phyloP scores from a whole-genome alignment of 805 yeast species.

The Kazachstania martiniae region DNA sequence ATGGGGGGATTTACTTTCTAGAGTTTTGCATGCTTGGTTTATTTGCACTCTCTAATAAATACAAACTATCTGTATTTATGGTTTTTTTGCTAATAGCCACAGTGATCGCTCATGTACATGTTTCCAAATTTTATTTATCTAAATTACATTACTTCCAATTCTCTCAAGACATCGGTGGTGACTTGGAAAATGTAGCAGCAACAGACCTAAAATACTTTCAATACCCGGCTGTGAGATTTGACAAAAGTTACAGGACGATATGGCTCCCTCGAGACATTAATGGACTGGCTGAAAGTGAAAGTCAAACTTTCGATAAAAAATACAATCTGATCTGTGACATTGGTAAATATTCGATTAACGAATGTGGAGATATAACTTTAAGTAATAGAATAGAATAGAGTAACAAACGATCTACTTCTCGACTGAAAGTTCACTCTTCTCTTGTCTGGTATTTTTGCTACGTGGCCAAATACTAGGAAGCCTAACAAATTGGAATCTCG shows the following conservation, averaged over 20 bases:
- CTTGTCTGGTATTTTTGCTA: constrained; percentile 43
- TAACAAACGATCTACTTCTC: no score
- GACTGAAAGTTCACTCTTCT: constrained; percentile 7
- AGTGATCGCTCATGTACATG: constrained; percentile 42
- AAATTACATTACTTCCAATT: constrained; percentile 6
- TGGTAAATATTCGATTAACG: constrained; percentile 7
- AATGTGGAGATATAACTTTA: constrained; percentile 10
- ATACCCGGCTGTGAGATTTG: constrained; percentile 3
- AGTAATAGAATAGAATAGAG: no score
- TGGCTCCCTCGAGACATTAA: constrained; percentile 36
- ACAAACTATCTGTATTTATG: constrained; percentile 39
- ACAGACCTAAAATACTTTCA: background rate
- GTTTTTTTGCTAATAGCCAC: constrained; percentile 42
- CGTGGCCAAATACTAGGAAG: constrained; percentile 86
- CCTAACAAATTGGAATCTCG: constrained; percentile 75
- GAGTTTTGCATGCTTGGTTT: constrained; percentile 72
- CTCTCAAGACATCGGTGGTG: constrained; percentile 2
- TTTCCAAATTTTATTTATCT: constrained; percentile 25
- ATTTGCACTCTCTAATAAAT: constrained; percentile 47
- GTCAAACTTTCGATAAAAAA: constrained; percentile 5
- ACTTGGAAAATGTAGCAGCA: background rate
- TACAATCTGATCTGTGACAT: constrained; percentile 9
- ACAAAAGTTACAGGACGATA: constrained; percentile 11
- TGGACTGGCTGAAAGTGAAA: constrained; percentile 26
- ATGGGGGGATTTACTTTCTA: constrained; percentile 71